phyloP scores from a whole-genome alignment of 2,329 filamentous ascomycete genomes.

The Pleurostoma richardsiae region DNA sequence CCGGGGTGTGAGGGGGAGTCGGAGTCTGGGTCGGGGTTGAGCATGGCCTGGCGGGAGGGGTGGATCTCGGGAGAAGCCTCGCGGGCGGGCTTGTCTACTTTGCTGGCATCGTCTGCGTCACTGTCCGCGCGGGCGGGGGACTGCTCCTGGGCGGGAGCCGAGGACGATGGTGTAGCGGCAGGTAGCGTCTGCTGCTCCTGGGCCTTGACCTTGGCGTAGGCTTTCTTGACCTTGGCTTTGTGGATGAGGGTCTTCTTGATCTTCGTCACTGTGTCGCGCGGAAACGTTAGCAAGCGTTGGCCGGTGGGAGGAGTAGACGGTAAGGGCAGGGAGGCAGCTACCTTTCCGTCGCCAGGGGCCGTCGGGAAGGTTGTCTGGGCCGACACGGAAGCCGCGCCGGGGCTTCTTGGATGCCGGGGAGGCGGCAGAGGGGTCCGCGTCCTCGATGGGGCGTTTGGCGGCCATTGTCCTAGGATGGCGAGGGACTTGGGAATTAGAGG shows the following conservation, averaged over 20 bases:
- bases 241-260: constrained; percentile 87
- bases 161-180: no score
- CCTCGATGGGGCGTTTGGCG: constrained; percentile 50
- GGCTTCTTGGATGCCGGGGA: constrained; percentile 42
- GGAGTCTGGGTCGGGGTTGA: constrained; percentile 15
- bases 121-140: constrained; percentile 3
- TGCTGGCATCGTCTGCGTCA: constrained; percentile 9
- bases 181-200: constrained; percentile 21
- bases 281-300: not conserved
- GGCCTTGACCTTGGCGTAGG: constrained; percentile 82
- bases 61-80: constrained; percentile 25
- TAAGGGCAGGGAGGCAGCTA: not conserved
- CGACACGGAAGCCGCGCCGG: constrained; percentile 75
- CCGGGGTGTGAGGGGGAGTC: constrained; percentile 1
- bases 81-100: constrained; percentile 11
- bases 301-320: not conserved
- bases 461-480: constrained; percentile 38
- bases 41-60: constrained; percentile 32
- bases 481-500: no score
- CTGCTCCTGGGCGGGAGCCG: not conserved
- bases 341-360: constrained; percentile 77
- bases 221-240: constrained; percentile 89
- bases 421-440: constrained; percentile 23
- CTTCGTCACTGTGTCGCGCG: constrained; percentile 46
- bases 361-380: constrained; percentile 85